Conservation (phyloP, 2,329 filamentous ascomycete genomes). For the Phaeosphaeriaceae sp. region DNA sequence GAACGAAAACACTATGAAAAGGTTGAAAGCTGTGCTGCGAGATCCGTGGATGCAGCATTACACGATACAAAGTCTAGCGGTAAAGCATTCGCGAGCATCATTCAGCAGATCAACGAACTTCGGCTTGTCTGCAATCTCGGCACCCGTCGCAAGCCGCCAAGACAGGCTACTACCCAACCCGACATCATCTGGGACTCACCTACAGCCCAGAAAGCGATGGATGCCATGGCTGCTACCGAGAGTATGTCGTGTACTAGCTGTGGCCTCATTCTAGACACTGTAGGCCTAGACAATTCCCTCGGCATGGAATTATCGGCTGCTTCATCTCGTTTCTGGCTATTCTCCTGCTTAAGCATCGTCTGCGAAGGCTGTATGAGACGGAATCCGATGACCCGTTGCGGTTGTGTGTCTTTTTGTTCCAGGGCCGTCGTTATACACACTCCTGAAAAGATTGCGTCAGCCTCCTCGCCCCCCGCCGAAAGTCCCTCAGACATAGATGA, state of each 20-base stretch:
- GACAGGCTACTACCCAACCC: too few species aligned
- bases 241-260: not conserved
- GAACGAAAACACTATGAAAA: constrained; percentile 48
- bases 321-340: constrained; percentile 1
- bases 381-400: constrained; percentile 3
- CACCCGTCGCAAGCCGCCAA: not conserved
- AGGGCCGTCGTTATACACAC: too few species aligned
- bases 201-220: not conserved
- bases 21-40: not conserved
- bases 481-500: not conserved
- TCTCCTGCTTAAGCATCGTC: constrained; percentile 21
- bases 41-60: constrained; percentile 37
- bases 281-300: not conserved
- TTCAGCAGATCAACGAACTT: constrained; percentile 55
- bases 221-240: not conserved
- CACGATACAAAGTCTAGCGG: not conserved
- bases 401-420: constrained; percentile 16
- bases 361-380: constrained; percentile 18
- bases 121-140: constrained; percentile 58
- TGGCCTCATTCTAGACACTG: not conserved
- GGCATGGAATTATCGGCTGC: constrained; percentile 4
- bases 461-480: not conserved
- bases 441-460: too few species aligned
- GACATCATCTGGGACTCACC: not conserved
- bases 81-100: constrained; percentile 47